These are phyloP conservation scores for Knoxia roxburghii DNA, from an alignment of 257 asterid species.

Conservation along the genomic window DNA sequence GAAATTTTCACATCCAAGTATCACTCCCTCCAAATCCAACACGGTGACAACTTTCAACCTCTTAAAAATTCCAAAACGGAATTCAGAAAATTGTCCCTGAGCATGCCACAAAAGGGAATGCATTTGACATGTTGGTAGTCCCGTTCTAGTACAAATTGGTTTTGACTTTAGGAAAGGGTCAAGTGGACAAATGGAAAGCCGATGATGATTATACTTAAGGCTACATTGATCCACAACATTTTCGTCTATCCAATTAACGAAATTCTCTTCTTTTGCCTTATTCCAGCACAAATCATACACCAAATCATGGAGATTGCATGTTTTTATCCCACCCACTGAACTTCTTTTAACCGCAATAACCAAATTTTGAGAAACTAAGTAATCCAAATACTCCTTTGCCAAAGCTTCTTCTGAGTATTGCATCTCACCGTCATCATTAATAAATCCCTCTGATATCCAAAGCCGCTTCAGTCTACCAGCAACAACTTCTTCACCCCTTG, in stretches of 20 bases:
- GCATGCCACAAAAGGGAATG: background rate
- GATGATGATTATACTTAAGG: background rate
- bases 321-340: background rate
- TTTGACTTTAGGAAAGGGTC: background rate
- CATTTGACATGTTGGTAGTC: background rate
- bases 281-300: background rate
- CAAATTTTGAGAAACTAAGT: too few relatives aligned
- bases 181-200: background rate
- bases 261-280: background rate
- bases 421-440: too few relatives aligned
- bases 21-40: background rate
- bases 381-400: too few relatives aligned
- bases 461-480: too few relatives aligned
- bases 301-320: conserved; percentile 1
- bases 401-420: too few relatives aligned
- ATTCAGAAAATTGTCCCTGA: background rate
- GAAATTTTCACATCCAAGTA: background rate
- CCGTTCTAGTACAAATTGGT: background rate
- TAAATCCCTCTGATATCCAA: too few relatives aligned
- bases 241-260: background rate
- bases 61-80: background rate
- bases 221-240: background rate
- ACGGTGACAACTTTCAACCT: background rate
- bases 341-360: too few relatives aligned
- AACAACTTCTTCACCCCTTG: background rate